These are phyloP conservation scores for Thielaviopsis euricoi DNA, from an alignment of 2,329 filamentous ascomycete genomes.

Conservation along the genomic window DNA sequence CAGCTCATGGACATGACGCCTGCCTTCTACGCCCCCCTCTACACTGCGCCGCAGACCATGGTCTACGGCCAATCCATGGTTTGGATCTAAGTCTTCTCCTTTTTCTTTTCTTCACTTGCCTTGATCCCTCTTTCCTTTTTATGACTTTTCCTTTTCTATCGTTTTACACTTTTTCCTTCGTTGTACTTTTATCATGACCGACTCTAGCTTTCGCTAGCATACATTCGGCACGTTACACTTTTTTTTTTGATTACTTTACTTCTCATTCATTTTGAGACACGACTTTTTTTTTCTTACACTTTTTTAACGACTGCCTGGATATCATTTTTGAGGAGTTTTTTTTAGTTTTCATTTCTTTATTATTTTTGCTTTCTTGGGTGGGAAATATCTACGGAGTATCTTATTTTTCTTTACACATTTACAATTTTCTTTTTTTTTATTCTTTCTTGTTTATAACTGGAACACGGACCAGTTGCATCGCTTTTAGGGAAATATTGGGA, in stretches of 20 bases:
- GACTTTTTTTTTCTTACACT: background rate
- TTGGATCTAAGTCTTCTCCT: background rate
- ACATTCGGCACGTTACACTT: background rate
- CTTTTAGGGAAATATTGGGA: background rate
- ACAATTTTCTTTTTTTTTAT: background rate
- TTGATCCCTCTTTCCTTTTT: background rate
- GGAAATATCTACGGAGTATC: background rate
- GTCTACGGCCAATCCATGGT: background rate
- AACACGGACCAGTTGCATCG: background rate
- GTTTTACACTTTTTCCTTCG: background rate
- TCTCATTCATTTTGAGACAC: background rate
- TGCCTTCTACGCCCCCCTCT: background rate
- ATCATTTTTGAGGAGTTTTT: background rate
- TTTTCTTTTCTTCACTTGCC: background rate
- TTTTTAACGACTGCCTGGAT: background rate
- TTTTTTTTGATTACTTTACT: constrained; percentile 2
- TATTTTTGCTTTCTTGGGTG: background rate
- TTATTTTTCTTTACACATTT: background rate
- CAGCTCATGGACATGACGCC: background rate
- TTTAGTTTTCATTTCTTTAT: background rate
- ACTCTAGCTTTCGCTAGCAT: background rate
- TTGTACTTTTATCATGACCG: background rate
- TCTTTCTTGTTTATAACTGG: background rate
- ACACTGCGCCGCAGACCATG: background rate
- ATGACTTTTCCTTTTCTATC: background rate